Evolutionary conservation across 352 stramenopile species (phyloP).

Genomic region (Phytophthora macrochlamydospora): DNA sequence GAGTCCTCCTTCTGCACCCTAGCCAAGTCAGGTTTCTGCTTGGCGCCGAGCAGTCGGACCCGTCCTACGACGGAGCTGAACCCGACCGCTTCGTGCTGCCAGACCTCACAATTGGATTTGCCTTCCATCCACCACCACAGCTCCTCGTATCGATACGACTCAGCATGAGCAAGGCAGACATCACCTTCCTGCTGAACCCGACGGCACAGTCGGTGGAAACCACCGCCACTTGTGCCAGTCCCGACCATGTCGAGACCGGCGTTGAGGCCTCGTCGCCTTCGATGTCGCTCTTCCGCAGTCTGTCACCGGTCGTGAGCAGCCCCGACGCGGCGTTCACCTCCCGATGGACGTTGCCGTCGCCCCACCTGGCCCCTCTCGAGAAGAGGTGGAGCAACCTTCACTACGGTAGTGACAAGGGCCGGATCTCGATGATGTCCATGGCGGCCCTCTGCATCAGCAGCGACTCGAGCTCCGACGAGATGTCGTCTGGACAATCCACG

Average conservation of each 20-base stretch:
- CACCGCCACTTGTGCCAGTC: conserved; percentile 9
- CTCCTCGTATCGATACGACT: not conserved
- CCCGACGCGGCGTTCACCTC: conserved; percentile 18
- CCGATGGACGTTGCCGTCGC: conserved; percentile 24
- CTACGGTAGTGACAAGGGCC: conserved; percentile 8
- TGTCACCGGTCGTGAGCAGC: conserved; percentile 26
- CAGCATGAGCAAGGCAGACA: conserved; percentile 41
- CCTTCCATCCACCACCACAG: conserved; percentile 1
- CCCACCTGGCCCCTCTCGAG: conserved; percentile 30
- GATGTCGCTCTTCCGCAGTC: conserved; percentile 27
- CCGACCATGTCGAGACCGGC: conserved; percentile 5
- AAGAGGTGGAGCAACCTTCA: conserved; percentile 21
- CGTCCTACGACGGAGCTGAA: conserved; percentile 7
- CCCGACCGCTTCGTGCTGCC: not conserved
- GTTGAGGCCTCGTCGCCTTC: conserved; percentile 16
- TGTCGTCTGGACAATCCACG: not conserved
- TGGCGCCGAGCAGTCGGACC: conserved; percentile 2
- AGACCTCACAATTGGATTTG: conserved; percentile 17
- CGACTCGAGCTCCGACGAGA: conserved; percentile 8
- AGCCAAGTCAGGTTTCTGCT: conserved; percentile 13
- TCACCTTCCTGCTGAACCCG: conserved; percentile 44
- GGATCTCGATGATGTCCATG: conserved; percentile 10
- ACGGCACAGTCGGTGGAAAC: conserved; percentile 2
- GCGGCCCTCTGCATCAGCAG: conserved; percentile 10
- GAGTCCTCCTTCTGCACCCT: too few species aligned